Percentiles rank a stretch among this genome's conserved stretches.
These are phyloP conservation scores for Penicillium pancosmium DNA, from an alignment of 495 filamentous ascomycete species.

Conservation along the genomic window DNA sequence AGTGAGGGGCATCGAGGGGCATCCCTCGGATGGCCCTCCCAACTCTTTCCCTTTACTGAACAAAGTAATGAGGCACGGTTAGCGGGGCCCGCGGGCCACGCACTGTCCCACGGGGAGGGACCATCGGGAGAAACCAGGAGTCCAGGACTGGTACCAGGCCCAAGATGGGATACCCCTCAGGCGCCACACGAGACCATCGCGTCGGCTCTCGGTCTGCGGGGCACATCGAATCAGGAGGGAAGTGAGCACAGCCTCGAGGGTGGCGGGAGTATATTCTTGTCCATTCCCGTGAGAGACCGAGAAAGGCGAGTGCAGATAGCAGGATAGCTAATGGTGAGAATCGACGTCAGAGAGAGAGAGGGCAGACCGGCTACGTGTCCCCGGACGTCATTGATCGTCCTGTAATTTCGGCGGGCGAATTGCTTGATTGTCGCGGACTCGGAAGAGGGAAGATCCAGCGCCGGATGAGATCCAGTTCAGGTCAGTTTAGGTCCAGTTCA, in stretches of 20 bases:
- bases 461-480: background rate
- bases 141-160: background rate
- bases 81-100: slow-evolving; percentile 5
- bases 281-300: no score
- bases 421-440: slow-evolving; percentile 26
- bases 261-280: background rate
- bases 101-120: slow-evolving; percentile 4
- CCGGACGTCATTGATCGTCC: slow-evolving; percentile 25
- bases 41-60: background rate
- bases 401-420: slow-evolving; percentile 20
- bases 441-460: slow-evolving; percentile 32
- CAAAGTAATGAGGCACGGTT: slow-evolving; percentile 5
- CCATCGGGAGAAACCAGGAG: background rate
- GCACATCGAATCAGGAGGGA: background rate
- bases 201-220: background rate
- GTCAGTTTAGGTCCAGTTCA: no score
- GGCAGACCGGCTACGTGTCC: background rate
- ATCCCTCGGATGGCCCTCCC: background rate
- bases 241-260: slow-evolving; percentile 1
- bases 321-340: slow-evolving; percentile 2
- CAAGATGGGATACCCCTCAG: background rate
- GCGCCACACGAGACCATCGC: background rate
- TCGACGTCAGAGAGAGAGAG: slow-evolving; percentile 10
- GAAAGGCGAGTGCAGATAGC: background rate
- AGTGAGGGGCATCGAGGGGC: background rate